These are phyloP conservation scores for Oxytropis ochrocephala DNA, from an alignment of 306 rosid genomes.

Conservation along the genomic window DNA sequence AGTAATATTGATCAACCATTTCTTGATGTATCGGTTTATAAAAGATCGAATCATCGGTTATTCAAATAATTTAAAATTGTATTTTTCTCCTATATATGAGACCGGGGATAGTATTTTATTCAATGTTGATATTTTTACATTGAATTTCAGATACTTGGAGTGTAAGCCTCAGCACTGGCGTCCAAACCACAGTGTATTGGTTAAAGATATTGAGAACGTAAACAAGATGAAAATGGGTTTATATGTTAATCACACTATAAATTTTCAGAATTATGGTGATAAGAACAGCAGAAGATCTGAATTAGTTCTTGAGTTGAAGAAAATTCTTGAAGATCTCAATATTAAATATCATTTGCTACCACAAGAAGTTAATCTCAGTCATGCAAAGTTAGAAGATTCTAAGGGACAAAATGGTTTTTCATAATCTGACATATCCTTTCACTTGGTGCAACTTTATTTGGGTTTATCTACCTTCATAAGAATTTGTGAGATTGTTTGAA, in stretches of 20 bases:
- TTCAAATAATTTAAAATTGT: too few relatives aligned
- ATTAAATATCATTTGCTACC: slow-evolving; percentile 67
- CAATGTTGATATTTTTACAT: not conserved
- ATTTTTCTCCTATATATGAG: too few relatives aligned
- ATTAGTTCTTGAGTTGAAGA: slow-evolving; percentile 72
- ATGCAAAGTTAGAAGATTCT: slow-evolving; percentile 25
- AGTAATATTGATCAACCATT: not conserved
- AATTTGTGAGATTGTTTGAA: too few relatives aligned
- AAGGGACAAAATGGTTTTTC: slow-evolving; percentile 3
- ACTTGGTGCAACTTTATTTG: not conserved
- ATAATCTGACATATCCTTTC: not conserved
- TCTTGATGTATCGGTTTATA: too few relatives aligned
- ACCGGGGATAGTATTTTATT: not conserved
- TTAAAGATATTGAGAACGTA: slow-evolving; percentile 62
- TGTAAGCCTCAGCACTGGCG: slow-evolving; percentile 77
- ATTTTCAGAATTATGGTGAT: slow-evolving; percentile 67
- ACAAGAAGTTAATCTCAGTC: slow-evolving; percentile 55
- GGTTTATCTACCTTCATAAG: too few relatives aligned
- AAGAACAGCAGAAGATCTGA: slow-evolving; percentile 65
- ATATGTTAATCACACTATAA: slow-evolving; percentile 62
- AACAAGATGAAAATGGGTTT: slow-evolving; percentile 63
- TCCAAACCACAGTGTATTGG: slow-evolving; percentile 43
- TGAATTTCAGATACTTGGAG: slow-evolving; percentile 60
- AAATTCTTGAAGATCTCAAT: slow-evolving; percentile 55
- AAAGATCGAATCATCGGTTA: too few relatives aligned